phyloP scores from a whole-genome alignment of 805 yeast species.

The Pichia cephalocereana region DNA sequence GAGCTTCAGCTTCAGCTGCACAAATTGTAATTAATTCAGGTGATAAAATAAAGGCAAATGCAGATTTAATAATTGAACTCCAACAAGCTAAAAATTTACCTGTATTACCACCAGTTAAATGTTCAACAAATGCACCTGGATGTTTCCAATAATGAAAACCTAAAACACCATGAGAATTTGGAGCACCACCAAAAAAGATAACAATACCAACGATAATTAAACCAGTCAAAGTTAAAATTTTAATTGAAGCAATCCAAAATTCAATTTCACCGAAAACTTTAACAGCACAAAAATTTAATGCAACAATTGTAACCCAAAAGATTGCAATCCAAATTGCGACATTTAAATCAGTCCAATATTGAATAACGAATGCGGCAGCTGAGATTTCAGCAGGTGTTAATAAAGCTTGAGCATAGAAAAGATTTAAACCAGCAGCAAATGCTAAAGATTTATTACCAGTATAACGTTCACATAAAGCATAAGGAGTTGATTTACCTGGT shows the following conservation, averaged over 20 bases:
- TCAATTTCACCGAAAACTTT: constrained; percentile 38
- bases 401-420: constrained; percentile 25
- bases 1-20: constrained; percentile 49
- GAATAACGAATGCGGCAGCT: constrained; percentile 52
- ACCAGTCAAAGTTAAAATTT: constrained; percentile 57
- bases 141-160: constrained; percentile 61
- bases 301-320: constrained; percentile 38
- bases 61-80: constrained; percentile 54
- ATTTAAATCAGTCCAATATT: constrained; percentile 46
- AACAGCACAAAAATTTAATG: constrained; percentile 39
- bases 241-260: constrained; percentile 56
- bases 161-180: constrained; percentile 38
- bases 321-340: constrained; percentile 52
- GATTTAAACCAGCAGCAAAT: constrained; percentile 30
- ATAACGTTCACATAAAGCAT: constrained; percentile 24
- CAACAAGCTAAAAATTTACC: constrained; percentile 59
- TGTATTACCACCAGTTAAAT: constrained; percentile 41
- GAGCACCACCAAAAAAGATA: constrained; percentile 59
- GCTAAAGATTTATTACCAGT: constrained; percentile 21
- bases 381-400: constrained; percentile 44
- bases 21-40: constrained; percentile 52
- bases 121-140: constrained; percentile 39
- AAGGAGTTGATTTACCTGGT: constrained; percentile 38
- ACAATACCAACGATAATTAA: constrained; percentile 45
- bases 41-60: constrained; percentile 52